Base-by-base conservation (phyloP, 2,329 filamentous ascomycete genomes). In the Ascochyta rabiei region DNA sequence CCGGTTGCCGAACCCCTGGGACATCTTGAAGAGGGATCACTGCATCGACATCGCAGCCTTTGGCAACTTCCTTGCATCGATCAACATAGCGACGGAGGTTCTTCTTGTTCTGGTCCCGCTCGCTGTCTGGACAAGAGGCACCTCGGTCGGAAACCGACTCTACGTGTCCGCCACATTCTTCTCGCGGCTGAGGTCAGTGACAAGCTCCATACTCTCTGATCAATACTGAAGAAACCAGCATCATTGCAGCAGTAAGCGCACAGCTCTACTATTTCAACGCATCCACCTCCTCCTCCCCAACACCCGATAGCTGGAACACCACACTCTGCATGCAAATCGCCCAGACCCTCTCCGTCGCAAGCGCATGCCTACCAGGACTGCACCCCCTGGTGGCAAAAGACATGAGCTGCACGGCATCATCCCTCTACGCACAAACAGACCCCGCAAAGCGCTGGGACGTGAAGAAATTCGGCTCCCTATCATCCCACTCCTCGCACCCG, bases 331-430 rank as follows among this genome's bases (percentile, higher is more conserved):
- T 66, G 28, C 68, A 71, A 33, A 58, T 70, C 16, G 64, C 68
- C 19, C 69, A 72, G 35, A 66, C 69, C 6, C 62, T 72, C 10
- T 66, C 67, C 34, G 45, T 72, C 51, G 67, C 70, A 34, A 68
- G 63, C 28, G 68, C 69, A 19, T 69, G 66, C 33, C 49, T 71
- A 3, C 68, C 67, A 13, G 63, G 56, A 16, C 52, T 71, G 21
- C 12, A 64, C 6, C 52, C 52, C 1, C 52, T 54, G 4, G 23
- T 49, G 3, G 35, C 61, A 16, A 57, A 56, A 9, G 53, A 61
- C n/a, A 38, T 46, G 33, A n/a, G n/a, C 43, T 23, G 38, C n/a
- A 33, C 34, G 1, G 31, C 51, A 15, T 52, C 48, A 1, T n/a
- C 30, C 10, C 33, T 45, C n/a, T 18, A 34, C 13, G 18, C 24